These are phyloP conservation scores for Penicillium pulvis DNA, from an alignment of 495 filamentous ascomycete species.

Conservation along the genomic window DNA sequence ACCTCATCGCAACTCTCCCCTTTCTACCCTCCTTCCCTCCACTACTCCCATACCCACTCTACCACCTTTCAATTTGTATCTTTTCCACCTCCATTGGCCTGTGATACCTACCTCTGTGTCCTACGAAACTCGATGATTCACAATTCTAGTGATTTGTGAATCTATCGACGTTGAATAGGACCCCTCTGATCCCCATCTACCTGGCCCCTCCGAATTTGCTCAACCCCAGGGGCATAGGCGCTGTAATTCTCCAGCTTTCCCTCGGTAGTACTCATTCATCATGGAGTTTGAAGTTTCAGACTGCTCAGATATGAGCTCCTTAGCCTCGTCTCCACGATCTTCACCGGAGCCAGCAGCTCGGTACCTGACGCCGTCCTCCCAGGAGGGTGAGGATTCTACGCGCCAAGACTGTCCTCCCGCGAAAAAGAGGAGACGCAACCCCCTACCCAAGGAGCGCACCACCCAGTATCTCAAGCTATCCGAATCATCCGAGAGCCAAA, in stretches of 20 bases:
- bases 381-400: slow-evolving; percentile 51
- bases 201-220: neutral
- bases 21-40: slow-evolving; percentile 28
- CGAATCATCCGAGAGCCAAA: slow-evolving; percentile 49
- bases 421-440: slow-evolving; percentile 70
- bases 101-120: neutral
- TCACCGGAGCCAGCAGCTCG: slow-evolving; percentile 56
- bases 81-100: slow-evolving; percentile 2
- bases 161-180: neutral
- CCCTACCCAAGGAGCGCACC: slow-evolving; percentile 69
- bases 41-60: neutral
- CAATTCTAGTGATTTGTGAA: neutral
- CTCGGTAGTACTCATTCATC: slow-evolving; percentile 8
- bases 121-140: neutral
- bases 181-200: slow-evolving; percentile 4
- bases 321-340: slow-evolving; percentile 58
- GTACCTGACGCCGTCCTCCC: slow-evolving; percentile 59
- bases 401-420: slow-evolving; percentile 62
- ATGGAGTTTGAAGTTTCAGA: slow-evolving; percentile 47
- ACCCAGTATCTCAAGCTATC: slow-evolving; percentile 77
- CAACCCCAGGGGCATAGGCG: neutral
- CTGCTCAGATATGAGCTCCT: slow-evolving; percentile 59
- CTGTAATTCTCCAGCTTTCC: slow-evolving; percentile 1
- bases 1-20: slow-evolving; percentile 34
- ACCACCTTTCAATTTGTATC: neutral